Percentiles rank a stretch among this genome's conserved stretches.
phyloP scores from a whole-genome alignment of 2,329 filamentous ascomycete genomes.

The Cytospora paraplurivora region DNA sequence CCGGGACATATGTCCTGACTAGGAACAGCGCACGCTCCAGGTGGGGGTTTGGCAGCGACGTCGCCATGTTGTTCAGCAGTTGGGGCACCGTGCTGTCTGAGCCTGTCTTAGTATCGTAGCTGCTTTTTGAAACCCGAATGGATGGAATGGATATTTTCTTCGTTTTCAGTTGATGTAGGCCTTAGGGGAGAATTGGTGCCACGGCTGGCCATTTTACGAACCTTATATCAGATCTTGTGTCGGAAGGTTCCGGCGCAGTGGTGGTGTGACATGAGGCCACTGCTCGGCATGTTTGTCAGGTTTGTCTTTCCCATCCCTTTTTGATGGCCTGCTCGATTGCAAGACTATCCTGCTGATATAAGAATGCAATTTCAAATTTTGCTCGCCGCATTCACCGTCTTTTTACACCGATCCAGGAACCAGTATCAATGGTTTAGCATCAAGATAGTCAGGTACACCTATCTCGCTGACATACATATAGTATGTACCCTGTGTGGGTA shows the following conservation, averaged over 20 bases:
- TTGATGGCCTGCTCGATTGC: neutral
- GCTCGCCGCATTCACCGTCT: neutral
- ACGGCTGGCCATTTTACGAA: neutral
- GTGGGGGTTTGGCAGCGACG: constrained; percentile 9
- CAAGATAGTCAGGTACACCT: neutral
- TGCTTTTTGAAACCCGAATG: neutral
- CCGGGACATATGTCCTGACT: constrained; percentile 17
- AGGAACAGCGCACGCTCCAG: constrained; percentile 20
- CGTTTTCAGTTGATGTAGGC: too few species aligned
- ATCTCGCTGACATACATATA: too few species aligned
- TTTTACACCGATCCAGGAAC: neutral
- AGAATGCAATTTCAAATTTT: neutral
- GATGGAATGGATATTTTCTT: neutral
- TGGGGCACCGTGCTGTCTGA: neutral
- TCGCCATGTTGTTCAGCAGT: neutral
- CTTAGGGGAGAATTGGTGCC: neutral
- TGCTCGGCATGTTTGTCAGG: constrained; percentile 9
- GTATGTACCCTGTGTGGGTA: too few species aligned
- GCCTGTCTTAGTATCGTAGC: neutral
- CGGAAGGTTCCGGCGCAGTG: constrained; percentile 15
- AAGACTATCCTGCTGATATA: neutral
- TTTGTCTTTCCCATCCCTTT: neutral
- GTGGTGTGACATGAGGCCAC: constrained; percentile 24
- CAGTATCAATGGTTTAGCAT: neutral
- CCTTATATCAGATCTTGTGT: neutral